These are phyloP conservation scores for Limonium bicolor DNA, from an alignment of 148 eudicot species.

Conservation along the genomic window DNA sequence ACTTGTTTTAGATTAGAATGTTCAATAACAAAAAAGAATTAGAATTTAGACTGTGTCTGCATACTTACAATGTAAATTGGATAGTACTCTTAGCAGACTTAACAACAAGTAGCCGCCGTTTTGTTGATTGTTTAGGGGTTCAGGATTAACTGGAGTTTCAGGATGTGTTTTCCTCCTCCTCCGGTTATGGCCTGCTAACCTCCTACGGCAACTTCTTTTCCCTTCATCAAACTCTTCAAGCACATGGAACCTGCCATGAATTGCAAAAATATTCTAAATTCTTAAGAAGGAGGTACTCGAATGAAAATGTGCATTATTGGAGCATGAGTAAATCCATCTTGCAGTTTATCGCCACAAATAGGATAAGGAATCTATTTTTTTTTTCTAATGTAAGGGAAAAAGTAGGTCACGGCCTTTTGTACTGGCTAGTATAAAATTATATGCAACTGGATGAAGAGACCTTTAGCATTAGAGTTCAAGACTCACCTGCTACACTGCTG, in stretches of 20 bases:
- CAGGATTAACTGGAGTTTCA: slow-evolving; percentile 34
- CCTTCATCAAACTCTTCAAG: slow-evolving; percentile 96
- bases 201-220: slow-evolving; percentile 91
- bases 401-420: too few species aligned
- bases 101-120: slow-evolving; percentile 42
- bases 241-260: slow-evolving; percentile 63
- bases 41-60: not conserved
- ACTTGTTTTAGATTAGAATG: too few species aligned
- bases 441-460: too few species aligned
- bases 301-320: too few species aligned
- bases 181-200: slow-evolving; percentile 86
- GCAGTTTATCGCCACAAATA: too few species aligned
- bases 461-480: too few species aligned
- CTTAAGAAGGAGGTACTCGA: not conserved
- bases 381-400: too few species aligned
- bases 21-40: too few species aligned
- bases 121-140: slow-evolving; percentile 38
- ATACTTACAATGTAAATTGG: slow-evolving; percentile 62
- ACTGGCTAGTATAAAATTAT: too few species aligned
- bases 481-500: slow-evolving; percentile 94
- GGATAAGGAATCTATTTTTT: too few species aligned
- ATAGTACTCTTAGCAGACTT: slow-evolving; percentile 54
- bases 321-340: too few species aligned
- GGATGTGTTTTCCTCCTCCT: slow-evolving; percentile 79
- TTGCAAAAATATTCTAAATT: too few species aligned